Conservation (phyloP, 495 filamentous ascomycete genomes). For the Physcia stellaris region DNA sequence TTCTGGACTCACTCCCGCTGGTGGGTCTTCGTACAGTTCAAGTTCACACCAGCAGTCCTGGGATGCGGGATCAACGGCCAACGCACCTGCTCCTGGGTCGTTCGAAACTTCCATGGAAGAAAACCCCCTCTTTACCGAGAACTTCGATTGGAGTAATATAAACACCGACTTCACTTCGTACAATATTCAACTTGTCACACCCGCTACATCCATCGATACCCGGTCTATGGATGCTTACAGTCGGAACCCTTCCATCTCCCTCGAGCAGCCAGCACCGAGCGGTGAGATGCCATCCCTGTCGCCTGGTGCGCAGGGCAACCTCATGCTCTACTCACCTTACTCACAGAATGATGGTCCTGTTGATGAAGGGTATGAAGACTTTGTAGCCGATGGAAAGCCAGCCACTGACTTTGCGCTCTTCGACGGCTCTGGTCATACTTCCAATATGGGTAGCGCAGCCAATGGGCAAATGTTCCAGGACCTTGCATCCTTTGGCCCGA, state of each 20-base stretch:
- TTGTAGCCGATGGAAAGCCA: conserved; percentile 18
- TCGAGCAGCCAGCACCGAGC: conserved; percentile 8
- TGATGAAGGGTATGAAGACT: conserved; percentile 32
- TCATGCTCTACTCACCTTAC: conserved; percentile 50
- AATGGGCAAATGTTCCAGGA: conserved; percentile 11
- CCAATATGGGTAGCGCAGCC: conserved; percentile 9
- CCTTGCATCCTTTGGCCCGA: conserved; percentile 11
- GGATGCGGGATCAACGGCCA: conserved; percentile 10
- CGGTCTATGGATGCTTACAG: conserved; percentile 18
- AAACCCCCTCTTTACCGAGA: conserved; percentile 11
- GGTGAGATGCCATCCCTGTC: conserved; percentile 38
- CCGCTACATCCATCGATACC: conserved; percentile 17
- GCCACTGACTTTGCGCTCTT: conserved; percentile 36
- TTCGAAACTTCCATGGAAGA: conserved; percentile 11
- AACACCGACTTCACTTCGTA: conserved; percentile 22
- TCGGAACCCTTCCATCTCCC: conserved; percentile 19
- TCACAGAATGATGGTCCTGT: conserved; percentile 30
- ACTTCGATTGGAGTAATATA: conserved; percentile 26
- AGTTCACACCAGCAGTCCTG: conserved; percentile 11
- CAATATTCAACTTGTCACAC: conserved; percentile 23
- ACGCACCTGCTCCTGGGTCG: conserved; percentile 10
- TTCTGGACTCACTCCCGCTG: conserved; percentile 7
- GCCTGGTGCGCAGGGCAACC: conserved; percentile 45
- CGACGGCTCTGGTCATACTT: conserved; percentile 10
- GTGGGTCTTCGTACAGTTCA: conserved; percentile 9